A percentile compares a stretch with the other conserved stretches of the same genome.
These are phyloP conservation scores for Aspergillus egyptiacus DNA, from an alignment of 495 filamentous ascomycete genomes.

Conservation along the genomic window DNA sequence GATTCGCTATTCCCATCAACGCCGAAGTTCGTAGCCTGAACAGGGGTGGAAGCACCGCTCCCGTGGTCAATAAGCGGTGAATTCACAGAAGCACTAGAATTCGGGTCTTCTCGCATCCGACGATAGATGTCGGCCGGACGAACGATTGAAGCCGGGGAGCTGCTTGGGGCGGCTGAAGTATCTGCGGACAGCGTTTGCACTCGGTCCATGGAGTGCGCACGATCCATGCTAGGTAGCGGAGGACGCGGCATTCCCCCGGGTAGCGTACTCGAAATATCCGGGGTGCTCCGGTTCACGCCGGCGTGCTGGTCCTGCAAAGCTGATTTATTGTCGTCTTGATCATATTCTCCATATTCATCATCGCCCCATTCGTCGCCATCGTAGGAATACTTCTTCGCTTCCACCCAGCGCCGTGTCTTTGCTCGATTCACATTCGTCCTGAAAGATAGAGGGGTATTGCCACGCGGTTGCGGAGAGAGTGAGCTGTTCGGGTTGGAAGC, in stretches of 20 bases:
- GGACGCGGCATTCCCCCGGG: constrained; percentile 12
- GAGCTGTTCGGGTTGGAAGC: constrained; percentile 26
- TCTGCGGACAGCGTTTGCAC: constrained; percentile 29
- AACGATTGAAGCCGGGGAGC: constrained; percentile 48
- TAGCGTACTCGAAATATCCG: constrained; percentile 12
- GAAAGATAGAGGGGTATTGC: constrained; percentile 49
- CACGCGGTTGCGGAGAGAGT: constrained; percentile 25
- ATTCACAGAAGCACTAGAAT: constrained; percentile 22
- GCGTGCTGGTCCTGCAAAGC: constrained; percentile 38
- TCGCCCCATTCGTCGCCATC: constrained; percentile 94
- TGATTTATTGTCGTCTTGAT: constrained; percentile 54
- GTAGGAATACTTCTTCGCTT: constrained; percentile 81
- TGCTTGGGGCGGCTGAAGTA: constrained; percentile 17
- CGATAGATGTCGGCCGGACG: constrained; percentile 76
- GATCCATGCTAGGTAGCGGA: constrained; percentile 21
- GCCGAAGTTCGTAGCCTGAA: neutral
- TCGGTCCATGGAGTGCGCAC: constrained; percentile 39
- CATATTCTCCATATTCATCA: constrained; percentile 75
- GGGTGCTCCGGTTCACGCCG: constrained; percentile 31
- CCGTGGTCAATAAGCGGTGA: neutral
- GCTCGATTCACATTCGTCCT: constrained; percentile 80
- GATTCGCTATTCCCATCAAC: neutral
- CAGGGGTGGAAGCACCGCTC: neutral
- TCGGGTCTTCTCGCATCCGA: constrained; percentile 61
- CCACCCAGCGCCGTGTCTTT: constrained; percentile 92